Base-by-base conservation (phyloP, 2,329 filamentous ascomycete genomes). In the Didymella segeticola region DNA sequence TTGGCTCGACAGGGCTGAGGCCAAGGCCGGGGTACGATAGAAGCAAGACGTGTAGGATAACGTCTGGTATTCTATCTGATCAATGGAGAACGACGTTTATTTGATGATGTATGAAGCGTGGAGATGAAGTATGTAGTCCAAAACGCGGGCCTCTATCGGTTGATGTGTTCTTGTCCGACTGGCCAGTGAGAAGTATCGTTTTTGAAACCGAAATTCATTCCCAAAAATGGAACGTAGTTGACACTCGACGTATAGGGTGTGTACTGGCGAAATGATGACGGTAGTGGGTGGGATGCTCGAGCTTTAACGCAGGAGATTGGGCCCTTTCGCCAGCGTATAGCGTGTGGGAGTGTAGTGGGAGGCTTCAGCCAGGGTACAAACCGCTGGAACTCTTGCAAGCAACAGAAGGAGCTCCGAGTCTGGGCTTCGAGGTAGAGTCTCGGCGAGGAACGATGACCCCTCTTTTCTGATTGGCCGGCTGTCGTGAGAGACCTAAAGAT, bases 101-200 rank as follows among this genome's bases (percentile, higher is more conserved):
- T 53, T 49, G 38, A 43, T 39, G 55, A 30, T 43, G 22, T 38
- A 22, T 34, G 45, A 20, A 29, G 17, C n/a, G 27, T 2, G 30
- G 19, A 25, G 27, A 26, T 15, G 12, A 17, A 25, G 17, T 39
- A 11, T 33, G 45, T 27, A 29, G n/a, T 30, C 36, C 17, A 22
- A 42, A 3, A 34, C 2, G 29, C 12, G 20, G 9, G 36, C 14
- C 30, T 22, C 56, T 67, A 67, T 60, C 75, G 72, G 60, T 78
- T 78, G 68, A 78, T 75, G 62, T 75, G 70, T 63, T 78, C 75
- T 72, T 77, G 76, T 77, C 76, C 76, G 37, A 77, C 74, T 58
- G 75, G 75, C 75, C 76, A 78, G 66, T 76, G 73, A 56, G 72
- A 74, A 43, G 59, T 69, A 58, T 74, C 56, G 66, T 74, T 74